phyloP scores from a whole-genome alignment of 192 early-diverging fungal species.

The Mortierella alpina region DNA sequence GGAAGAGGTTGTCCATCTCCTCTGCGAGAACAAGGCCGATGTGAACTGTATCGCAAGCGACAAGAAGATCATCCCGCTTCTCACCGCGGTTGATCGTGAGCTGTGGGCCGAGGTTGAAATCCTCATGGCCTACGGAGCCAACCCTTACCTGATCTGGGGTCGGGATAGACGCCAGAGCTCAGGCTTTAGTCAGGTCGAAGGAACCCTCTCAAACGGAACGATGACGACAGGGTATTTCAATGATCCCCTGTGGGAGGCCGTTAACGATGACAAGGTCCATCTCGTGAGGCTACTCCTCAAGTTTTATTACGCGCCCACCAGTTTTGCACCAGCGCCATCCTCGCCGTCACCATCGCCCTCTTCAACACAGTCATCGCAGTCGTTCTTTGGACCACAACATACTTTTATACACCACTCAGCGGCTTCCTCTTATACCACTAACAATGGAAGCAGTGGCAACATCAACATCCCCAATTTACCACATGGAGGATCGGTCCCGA shows the following conservation, averaged over 20 bases:
- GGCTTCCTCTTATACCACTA: slow-evolving; percentile 43
- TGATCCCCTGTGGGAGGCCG: slow-evolving; percentile 46
- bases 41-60: slow-evolving; percentile 48
- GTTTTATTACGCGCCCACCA: slow-evolving; percentile 48
- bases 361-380: slow-evolving; percentile 49
- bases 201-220: slow-evolving; percentile 3
- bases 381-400: slow-evolving; percentile 52
- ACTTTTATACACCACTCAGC: slow-evolving; percentile 31
- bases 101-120: slow-evolving; percentile 54
- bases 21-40: slow-evolving; percentile 49
- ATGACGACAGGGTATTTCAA: slow-evolving; percentile 30
- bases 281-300: slow-evolving; percentile 46
- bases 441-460: slow-evolving; percentile 50
- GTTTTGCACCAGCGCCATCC: slow-evolving; percentile 38
- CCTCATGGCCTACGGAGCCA: slow-evolving; percentile 53
- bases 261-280: slow-evolving; percentile 52
- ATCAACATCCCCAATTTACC: slow-evolving; percentile 42
- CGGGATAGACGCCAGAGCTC: slow-evolving; percentile 34
- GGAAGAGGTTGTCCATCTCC: slow-evolving; percentile 49
- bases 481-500: slow-evolving; percentile 33
- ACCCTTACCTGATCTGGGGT: slow-evolving; percentile 50
- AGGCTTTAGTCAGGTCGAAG: slow-evolving; percentile 9
- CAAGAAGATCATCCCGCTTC: slow-evolving; percentile 39
- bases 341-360: slow-evolving; percentile 50
- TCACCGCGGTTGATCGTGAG: slow-evolving; percentile 47